These are phyloP conservation scores for Polytrichum commune DNA, from an alignment of 225 moss, liverwort and hornwort species.

Conservation along the genomic window DNA sequence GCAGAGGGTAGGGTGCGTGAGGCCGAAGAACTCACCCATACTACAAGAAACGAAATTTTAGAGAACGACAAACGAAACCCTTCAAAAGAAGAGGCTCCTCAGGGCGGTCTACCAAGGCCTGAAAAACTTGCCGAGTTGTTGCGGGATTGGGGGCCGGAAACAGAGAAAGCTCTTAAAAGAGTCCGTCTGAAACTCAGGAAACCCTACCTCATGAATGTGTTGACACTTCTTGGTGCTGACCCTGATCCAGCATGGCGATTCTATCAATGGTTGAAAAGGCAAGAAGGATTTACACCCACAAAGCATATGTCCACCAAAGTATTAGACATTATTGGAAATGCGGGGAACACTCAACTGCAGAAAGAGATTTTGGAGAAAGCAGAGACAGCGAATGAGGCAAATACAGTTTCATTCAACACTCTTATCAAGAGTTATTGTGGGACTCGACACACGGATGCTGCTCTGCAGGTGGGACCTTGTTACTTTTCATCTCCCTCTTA, in stretches of 20 bases:
- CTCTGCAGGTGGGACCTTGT: conserved; percentile 23
- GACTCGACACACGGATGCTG: conserved; percentile 44
- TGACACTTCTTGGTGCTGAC: conserved; percentile 31
- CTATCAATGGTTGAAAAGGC: conserved; percentile 54
- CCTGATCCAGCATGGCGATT: conserved; percentile 44
- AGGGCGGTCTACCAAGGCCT: conserved; percentile 22
- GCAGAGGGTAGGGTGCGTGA: conserved; percentile 7
- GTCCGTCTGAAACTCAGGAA: conserved; percentile 29
- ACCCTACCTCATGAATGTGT: conserved; percentile 38
- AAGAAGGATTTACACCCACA: conserved; percentile 40
- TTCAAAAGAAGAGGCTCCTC: conserved; percentile 3
- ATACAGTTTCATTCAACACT: conserved; percentile 44
- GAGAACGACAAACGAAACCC: conserved; percentile 12
- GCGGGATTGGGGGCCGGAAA: conserved; percentile 24
- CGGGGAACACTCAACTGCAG: conserved; percentile 31
- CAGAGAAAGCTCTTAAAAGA: conserved; percentile 32
- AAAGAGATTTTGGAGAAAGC: conserved; percentile 39
- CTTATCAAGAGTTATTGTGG: conserved; percentile 53
- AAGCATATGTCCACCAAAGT: conserved; percentile 49
- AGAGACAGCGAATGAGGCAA: conserved; percentile 36
- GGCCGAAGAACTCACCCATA: conserved; percentile 23
- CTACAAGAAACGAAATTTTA: conserved; percentile 8
- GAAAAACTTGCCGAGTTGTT: conserved; percentile 33
- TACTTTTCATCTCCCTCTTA: too few relatives aligned
- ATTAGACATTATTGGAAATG: conserved; percentile 55